Percentiles rank a stretch among this genome's conserved stretches.
These are phyloP conservation scores for Psilocybe sp. DNA, from an alignment of 768 basidiomycete species.

Conservation along the genomic window DNA sequence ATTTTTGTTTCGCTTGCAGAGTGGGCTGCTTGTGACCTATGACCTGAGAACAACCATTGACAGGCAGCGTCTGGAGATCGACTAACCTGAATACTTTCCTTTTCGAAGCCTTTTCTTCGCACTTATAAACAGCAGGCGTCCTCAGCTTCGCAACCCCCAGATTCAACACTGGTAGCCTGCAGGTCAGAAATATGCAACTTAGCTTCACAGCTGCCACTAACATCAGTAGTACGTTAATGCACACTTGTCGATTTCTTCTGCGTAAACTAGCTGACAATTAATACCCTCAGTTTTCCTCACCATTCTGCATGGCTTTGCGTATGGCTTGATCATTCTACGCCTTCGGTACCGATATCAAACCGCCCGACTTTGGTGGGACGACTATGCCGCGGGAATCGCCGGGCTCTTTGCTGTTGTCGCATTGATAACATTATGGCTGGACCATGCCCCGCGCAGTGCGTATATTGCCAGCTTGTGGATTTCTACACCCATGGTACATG, in stretches of 20 bases:
- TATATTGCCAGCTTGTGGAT: background rate
- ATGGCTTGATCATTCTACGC: constrained; percentile 19
- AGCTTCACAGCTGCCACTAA: background rate
- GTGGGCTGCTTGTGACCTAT: too few relatives aligned
- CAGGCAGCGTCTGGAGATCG: too few relatives aligned
- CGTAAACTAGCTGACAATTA: background rate
- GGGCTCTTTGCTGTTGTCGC: constrained; percentile 10
- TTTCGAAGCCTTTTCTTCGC: too few relatives aligned
- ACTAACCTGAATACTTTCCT: too few relatives aligned
- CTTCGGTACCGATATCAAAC: constrained; percentile 20
- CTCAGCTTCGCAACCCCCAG: too few relatives aligned
- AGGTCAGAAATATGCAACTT: too few relatives aligned
- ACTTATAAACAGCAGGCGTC: too few relatives aligned
- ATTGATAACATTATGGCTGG: constrained; percentile 4
- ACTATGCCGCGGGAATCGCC: constrained; percentile 23
- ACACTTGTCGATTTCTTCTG: background rate
- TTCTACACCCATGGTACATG: background rate
- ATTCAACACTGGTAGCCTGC: too few relatives aligned
- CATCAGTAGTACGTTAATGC: background rate
- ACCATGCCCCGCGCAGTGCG: background rate
- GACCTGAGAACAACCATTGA: too few relatives aligned
- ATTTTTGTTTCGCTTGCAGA: too few relatives aligned
- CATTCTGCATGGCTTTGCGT: constrained; percentile 10
- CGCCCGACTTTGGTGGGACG: constrained; percentile 28
- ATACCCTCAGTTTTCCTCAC: constrained; percentile 7